A percentile compares a stretch with the other conserved stretches of the same genome.
These are phyloP conservation scores for Phytophthora sojae DNA, from an alignment of 352 stramenopile species.

Conservation along the genomic window DNA sequence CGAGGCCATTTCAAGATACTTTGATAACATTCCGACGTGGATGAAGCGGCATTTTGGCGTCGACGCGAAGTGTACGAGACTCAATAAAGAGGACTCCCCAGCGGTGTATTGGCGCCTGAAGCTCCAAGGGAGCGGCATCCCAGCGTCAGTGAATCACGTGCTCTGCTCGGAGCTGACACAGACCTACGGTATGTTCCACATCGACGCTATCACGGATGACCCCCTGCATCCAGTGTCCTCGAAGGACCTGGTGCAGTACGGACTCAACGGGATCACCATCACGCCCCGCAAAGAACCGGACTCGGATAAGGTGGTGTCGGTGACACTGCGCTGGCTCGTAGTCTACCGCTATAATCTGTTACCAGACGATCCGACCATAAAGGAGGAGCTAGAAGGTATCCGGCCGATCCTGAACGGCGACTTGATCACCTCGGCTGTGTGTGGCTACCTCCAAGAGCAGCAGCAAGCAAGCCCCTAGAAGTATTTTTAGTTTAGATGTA, in stretches of 20 bases:
- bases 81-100: conserved; percentile 27
- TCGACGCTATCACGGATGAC: conserved; percentile 41
- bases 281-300: conserved; percentile 15
- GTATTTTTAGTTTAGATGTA: neutral
- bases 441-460: conserved; percentile 9
- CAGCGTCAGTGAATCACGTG: conserved; percentile 38
- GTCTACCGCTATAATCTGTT: conserved; percentile 32
- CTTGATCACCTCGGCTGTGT: conserved; percentile 8
- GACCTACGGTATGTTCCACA: conserved; percentile 35
- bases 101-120: conserved; percentile 33
- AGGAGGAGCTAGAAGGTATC: conserved; percentile 20
- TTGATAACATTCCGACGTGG: conserved; percentile 26
- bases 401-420: conserved; percentile 15
- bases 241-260: conserved; percentile 14
- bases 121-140: conserved; percentile 19
- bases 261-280: conserved; percentile 19
- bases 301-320: neutral
- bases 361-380: conserved; percentile 17
- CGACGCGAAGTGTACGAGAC: conserved; percentile 16
- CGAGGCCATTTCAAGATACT: conserved; percentile 27
- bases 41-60: conserved; percentile 44
- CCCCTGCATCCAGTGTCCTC: conserved; percentile 20
- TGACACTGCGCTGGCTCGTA: conserved; percentile 29
- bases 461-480: neutral
- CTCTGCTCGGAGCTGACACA: conserved; percentile 31